Base-by-base conservation (phyloP, 2,329 filamentous ascomycete genomes). In the Trichoderma sp. region DNA sequence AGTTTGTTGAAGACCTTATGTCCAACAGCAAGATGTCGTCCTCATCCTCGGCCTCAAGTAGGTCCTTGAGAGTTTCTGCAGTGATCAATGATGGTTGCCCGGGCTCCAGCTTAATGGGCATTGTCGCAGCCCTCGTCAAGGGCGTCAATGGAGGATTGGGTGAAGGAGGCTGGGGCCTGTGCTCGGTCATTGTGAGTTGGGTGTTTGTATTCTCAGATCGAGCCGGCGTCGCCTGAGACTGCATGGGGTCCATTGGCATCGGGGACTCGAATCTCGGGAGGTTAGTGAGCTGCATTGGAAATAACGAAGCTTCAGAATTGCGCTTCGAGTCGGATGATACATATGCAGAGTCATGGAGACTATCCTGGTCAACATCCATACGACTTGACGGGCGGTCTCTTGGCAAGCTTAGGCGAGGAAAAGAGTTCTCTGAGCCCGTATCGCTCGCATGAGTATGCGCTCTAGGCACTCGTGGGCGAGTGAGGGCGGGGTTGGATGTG, bases 1-100 rank as follows among this genome's bases (percentile, higher is more conserved):
- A 98, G 75, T 95, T 93, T 24, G 94, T 94, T 32, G 91, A 93
- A 0, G 97, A 94, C 51, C 96, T 90, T 26, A 98, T 88, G 79
- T 99, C 96, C 5, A 99, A 84, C 1, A 98, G 79, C 36, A 99
- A 83, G 0, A 93, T 75, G 1, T 84, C 82, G 8, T 81, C 77
- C 9, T 81, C 77, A 3, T 78, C 76, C 3, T 81, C 75, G 3
- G 77, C 78, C 63, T 86, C 82, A 14, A 93, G 78, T 53, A 93
- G 80, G 9, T 87, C 84, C 73, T 85, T 87, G 15, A 93, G 84
- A 34, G 88, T 82, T 2, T 83, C 80, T 3, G 86, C 83, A 0
- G 86, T 80, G 32, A 93, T 85, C 82, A 91, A 83, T 1, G 80
- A 79, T 1, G 87, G 84, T 0, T 80, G 82, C 70, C 82, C 82